A percentile compares a stretch with the other conserved stretches of the same genome.
These are phyloP conservation scores for Oryza meridionalis DNA, from an alignment of 176 grass and related monocot genomes.

Conservation along the genomic window DNA sequence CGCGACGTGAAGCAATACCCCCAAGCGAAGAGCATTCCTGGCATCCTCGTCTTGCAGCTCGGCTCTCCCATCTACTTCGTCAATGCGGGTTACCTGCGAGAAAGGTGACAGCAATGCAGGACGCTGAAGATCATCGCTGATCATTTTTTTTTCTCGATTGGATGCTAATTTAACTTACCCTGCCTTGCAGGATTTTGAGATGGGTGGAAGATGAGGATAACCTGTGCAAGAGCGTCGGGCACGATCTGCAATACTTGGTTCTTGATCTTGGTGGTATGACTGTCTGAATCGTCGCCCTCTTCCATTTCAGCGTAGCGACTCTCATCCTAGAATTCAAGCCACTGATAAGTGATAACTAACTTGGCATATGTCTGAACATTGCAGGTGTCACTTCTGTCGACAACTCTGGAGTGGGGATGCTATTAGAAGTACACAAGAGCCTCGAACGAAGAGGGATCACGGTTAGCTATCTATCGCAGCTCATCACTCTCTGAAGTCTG, in stretches of 20 bases:
- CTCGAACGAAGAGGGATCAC: conserved; percentile 65
- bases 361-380: conserved; percentile 4
- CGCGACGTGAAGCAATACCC: conserved; percentile 77
- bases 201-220: conserved; percentile 81
- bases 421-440: conserved; percentile 65
- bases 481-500: background rate
- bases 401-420: conserved; percentile 75
- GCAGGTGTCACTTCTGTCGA: conserved; percentile 85
- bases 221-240: conserved; percentile 37
- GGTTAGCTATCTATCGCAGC: conserved; percentile 27
- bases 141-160: background rate
- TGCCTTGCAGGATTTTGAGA: conserved; percentile 68
- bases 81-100: conserved; percentile 76
- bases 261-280: conserved; percentile 75
- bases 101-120: conserved; percentile 52
- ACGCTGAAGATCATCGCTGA: background rate
- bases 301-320: background rate
- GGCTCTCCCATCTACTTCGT: conserved; percentile 83
- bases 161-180: background rate
- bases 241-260: conserved; percentile 65
- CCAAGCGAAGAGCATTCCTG: conserved; percentile 42
- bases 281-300: background rate
- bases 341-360: background rate
- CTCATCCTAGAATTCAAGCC: background rate
- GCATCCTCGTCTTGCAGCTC: conserved; percentile 69